Conservation (phyloP, 768 basidiomycete species). For the Cystofilobasidium capitatum region DNA sequence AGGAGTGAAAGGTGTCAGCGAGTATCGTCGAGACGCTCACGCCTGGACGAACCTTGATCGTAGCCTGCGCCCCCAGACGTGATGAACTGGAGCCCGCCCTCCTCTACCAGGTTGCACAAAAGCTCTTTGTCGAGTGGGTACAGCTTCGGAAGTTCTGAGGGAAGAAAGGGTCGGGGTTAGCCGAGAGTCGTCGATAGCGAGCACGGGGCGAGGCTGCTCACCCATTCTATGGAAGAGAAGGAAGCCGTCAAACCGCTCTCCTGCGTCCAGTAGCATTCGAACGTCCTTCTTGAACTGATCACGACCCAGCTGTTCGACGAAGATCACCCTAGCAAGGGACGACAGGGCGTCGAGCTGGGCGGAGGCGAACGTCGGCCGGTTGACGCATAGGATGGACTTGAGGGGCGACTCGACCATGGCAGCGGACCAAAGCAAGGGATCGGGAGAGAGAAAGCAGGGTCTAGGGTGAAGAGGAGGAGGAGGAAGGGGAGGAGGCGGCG, state of each 20-base stretch:
- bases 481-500: no score
- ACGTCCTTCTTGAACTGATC: background rate
- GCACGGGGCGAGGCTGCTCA: background rate
- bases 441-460: no score
- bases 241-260: background rate
- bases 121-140: slow-evolving; percentile 29
- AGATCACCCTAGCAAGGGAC: background rate
- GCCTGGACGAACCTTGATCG: no score
- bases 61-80: slow-evolving; percentile 36
- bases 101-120: slow-evolving; percentile 16
- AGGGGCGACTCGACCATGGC: background rate
- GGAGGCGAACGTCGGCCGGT: background rate
- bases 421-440: background rate
- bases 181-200: background rate
- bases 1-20: no score
- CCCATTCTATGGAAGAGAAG: background rate
- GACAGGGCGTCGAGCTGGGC: background rate
- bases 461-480: no score
- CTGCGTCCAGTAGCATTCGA: background rate
- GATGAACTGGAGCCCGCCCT: slow-evolving; percentile 28
- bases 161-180: background rate
- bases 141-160: background rate
- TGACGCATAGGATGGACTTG: slow-evolving; percentile 7
- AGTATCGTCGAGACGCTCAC: no score
- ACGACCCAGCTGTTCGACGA: background rate